A percentile compares a stretch with the other conserved stretches of the same genome.
Conservation (phyloP, 2,329 filamentous ascomycete genomes). For the Leptographium flavum region DNA sequence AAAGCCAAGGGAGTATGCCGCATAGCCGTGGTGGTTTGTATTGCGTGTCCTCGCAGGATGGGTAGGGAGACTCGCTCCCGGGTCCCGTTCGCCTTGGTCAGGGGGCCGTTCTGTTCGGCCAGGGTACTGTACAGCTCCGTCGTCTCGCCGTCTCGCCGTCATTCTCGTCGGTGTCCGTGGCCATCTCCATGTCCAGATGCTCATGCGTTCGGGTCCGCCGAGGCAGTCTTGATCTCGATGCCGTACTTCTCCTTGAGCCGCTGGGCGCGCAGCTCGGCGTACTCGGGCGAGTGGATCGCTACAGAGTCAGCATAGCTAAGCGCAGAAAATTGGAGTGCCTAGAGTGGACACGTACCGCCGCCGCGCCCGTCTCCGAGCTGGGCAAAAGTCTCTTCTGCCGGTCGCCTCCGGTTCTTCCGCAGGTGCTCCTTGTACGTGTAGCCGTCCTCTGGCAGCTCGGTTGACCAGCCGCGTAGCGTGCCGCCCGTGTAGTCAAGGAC, state of each 20-base stretch:
- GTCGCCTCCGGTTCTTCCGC: conserved; percentile 59
- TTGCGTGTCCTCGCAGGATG: neutral
- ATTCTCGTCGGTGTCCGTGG: neutral
- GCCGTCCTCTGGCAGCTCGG: conserved; percentile 48
- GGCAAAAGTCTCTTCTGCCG: conserved; percentile 64
- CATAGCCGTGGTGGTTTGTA: neutral
- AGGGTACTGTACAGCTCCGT: conserved; percentile 1
- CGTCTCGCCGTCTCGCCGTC: neutral
- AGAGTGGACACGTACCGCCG: conserved; percentile 24
- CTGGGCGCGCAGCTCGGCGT: conserved; percentile 69
- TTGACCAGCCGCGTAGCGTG: conserved; percentile 30
- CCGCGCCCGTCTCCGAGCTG: conserved; percentile 80
- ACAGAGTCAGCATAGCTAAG: neutral
- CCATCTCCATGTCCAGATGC: neutral
- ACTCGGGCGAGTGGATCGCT: conserved; percentile 73
- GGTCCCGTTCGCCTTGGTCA: too few species aligned
- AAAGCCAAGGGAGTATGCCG: neutral
- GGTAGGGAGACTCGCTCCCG: neutral
- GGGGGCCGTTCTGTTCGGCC: neutral
- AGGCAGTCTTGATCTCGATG: conserved; percentile 62
- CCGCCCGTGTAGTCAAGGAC: conserved; percentile 56
- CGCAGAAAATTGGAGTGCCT: too few species aligned
- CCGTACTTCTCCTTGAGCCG: conserved; percentile 79
- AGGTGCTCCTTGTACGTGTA: conserved; percentile 62
- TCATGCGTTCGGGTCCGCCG: conserved; percentile 25